A percentile compares a stretch with the other conserved stretches of the same genome.
These are phyloP conservation scores for Chaetomiaceae sp. DNA, from an alignment of 2,329 filamentous ascomycete species.

Conservation along the genomic window DNA sequence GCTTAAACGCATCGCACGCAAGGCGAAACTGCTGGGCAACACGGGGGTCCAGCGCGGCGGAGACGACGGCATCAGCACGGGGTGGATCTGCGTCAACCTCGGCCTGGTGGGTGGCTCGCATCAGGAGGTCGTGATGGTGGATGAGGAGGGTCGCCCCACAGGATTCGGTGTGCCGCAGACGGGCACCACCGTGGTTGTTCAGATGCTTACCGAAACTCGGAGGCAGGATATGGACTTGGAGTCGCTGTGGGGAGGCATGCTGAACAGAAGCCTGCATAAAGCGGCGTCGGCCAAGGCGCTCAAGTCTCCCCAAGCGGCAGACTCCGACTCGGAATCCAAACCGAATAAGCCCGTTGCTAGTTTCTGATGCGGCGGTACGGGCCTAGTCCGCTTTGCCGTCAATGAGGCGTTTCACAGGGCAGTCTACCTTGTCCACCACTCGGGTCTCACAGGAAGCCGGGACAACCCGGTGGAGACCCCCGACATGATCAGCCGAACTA, in stretches of 20 bases:
- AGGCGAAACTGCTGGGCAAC: slow-evolving; percentile 73
- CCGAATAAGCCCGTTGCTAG: too few relatives aligned
- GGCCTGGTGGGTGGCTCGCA: slow-evolving; percentile 60
- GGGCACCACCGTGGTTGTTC: slow-evolving; percentile 52
- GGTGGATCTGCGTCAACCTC: slow-evolving; percentile 94
- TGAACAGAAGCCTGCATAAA: slow-evolving; percentile 29
- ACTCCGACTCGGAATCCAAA: not conserved
- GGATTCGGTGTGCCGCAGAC: slow-evolving; percentile 63
- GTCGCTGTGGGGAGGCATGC: slow-evolving; percentile 43
- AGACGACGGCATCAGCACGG: slow-evolving; percentile 85
- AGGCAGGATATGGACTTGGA: slow-evolving; percentile 51
- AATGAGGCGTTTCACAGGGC: too few relatives aligned
- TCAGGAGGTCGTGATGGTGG: slow-evolving; percentile 40
- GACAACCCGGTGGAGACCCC: too few relatives aligned
- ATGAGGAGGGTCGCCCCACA: slow-evolving; percentile 56
- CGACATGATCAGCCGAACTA: too few relatives aligned
- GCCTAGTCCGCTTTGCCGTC: too few relatives aligned
- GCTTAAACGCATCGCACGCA: slow-evolving; percentile 71
- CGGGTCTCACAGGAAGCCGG: too few relatives aligned
- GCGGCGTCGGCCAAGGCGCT: not conserved
- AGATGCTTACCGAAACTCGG: slow-evolving; percentile 52
- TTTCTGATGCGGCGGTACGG: too few relatives aligned
- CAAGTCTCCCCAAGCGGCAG: not conserved
- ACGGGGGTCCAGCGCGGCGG: slow-evolving; percentile 57
- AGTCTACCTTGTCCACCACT: too few relatives aligned